phyloP scores from a whole-genome alignment of 306 rosid species.

The Luffa acutangula region DNA sequence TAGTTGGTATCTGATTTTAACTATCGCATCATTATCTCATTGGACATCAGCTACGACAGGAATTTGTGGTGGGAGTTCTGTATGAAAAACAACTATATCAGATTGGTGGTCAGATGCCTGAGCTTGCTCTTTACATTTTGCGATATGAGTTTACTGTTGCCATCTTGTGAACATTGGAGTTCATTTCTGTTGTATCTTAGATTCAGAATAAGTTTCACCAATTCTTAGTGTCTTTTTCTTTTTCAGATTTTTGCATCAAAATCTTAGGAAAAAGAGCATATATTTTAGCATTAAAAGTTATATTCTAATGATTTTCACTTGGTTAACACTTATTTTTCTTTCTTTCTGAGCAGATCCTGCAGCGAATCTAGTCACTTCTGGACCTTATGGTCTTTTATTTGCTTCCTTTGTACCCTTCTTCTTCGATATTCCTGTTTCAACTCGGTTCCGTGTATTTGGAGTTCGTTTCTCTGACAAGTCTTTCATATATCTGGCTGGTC shows the following conservation, averaged over 20 bases:
- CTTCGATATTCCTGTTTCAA: slow-evolving; percentile 96
- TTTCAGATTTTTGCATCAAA: background rate
- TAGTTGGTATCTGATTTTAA: background rate
- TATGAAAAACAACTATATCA: background rate
- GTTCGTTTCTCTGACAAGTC: slow-evolving; percentile 82
- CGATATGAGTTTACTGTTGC: background rate
- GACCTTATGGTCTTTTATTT: slow-evolving; percentile 97
- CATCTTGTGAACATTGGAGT: background rate
- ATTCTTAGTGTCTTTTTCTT: background rate
- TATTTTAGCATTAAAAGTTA: slow-evolving; percentile 9
- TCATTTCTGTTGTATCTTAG: background rate
- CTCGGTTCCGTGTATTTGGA: slow-evolving; percentile 66
- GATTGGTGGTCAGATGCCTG: background rate
- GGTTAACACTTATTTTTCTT: background rate
- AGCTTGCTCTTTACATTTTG: background rate
- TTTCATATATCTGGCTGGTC: slow-evolving; percentile 89
- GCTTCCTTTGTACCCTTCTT: slow-evolving; percentile 90
- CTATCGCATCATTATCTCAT: background rate
- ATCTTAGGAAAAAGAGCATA: background rate
- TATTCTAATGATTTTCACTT: slow-evolving; percentile 8
- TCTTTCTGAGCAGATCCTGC: slow-evolving; percentile 61
- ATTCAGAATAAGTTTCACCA: slow-evolving; percentile 7
- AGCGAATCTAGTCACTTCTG: slow-evolving; percentile 58
- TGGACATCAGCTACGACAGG: background rate
- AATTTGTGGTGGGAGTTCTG: background rate